A percentile compares a stretch with the other conserved stretches of the same genome.
These are phyloP conservation scores for Sarcodon aspratus DNA, from an alignment of 768 basidiomycete genomes.

Conservation along the genomic window DNA sequence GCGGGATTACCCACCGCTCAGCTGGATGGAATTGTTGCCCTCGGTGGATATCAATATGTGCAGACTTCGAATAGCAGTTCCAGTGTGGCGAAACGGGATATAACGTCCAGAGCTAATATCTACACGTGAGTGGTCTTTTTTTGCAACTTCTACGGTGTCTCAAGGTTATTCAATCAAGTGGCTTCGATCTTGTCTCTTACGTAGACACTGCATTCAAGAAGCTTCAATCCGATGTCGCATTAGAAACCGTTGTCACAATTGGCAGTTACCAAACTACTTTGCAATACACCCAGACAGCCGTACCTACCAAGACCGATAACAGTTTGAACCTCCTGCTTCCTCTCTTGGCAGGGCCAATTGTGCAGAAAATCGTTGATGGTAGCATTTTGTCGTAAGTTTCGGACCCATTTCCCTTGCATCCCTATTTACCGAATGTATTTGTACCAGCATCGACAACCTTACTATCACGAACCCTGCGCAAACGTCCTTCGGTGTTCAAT, in stretches of 20 bases:
- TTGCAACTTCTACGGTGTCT: background rate
- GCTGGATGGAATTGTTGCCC: conserved; percentile 50
- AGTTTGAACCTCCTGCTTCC: conserved; percentile 56
- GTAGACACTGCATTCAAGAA: conserved; percentile 57
- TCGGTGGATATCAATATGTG: conserved; percentile 60
- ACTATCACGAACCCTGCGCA: conserved; percentile 48
- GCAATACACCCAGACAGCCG: conserved; percentile 42
- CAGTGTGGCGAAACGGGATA: conserved; percentile 2
- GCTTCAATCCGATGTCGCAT: conserved; percentile 46
- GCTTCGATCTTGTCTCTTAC: conserved; percentile 52
- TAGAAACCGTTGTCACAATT: conserved; percentile 45
- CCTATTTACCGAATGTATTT: background rate
- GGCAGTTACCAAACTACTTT: conserved; percentile 56
- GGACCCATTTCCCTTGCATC: background rate
- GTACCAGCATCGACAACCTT: conserved; percentile 40
- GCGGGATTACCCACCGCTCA: conserved; percentile 50
- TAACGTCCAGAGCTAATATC: conserved; percentile 21
- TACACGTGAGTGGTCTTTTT: conserved; percentile 34
- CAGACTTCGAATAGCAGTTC: conserved; percentile 8
- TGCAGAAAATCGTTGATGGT: conserved; percentile 55
- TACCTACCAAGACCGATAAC: conserved; percentile 50
- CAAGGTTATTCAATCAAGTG: conserved; percentile 19
- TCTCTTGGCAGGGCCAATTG: conserved; percentile 61
- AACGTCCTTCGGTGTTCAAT: conserved; percentile 43
- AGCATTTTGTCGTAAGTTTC: conserved; percentile 38